Conservation (phyloP, 2,329 filamentous ascomycete species). For the Rutstroemia sp. region DNA sequence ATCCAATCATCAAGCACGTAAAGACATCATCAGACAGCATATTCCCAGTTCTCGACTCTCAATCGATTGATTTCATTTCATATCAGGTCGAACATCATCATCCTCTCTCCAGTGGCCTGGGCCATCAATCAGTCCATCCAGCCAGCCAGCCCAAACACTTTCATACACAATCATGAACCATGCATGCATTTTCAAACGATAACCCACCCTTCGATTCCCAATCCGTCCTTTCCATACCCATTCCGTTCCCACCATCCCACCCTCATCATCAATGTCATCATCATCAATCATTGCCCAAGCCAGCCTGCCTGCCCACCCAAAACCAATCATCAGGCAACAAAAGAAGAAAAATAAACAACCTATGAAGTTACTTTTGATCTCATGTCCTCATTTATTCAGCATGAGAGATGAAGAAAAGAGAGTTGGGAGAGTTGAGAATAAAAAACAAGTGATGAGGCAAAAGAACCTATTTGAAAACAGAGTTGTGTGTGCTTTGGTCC, state of each 20-base stretch:
- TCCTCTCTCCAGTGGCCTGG: too few relatives aligned
- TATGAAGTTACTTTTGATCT: too few relatives aligned
- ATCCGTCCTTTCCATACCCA: slow-evolving; percentile 3
- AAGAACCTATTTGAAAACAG: slow-evolving; percentile 13
- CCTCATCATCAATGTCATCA: background rate
- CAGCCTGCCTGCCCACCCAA: too few relatives aligned
- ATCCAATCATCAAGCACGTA: too few relatives aligned
- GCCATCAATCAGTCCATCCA: background rate
- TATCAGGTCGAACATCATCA: too few relatives aligned
- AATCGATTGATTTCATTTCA: too few relatives aligned
- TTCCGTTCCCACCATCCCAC: slow-evolving; percentile 3
- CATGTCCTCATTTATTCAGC: too few relatives aligned
- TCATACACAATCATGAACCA: too few relatives aligned
- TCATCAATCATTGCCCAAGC: too few relatives aligned
- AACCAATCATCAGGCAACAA: too few relatives aligned
- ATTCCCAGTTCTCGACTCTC: background rate
- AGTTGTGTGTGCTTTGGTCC: background rate
- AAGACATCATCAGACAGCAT: background rate
- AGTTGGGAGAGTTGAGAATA: slow-evolving; percentile 1
- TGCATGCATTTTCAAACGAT: background rate
- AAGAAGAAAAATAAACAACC: too few relatives aligned
- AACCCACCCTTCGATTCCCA: background rate
- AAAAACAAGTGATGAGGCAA: too few relatives aligned
- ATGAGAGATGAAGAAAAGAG: background rate
- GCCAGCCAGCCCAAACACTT: background rate